Evolutionary conservation across 805 yeast genomes (phyloP).

Genomic region (Myxozyma sirexii): DNA sequence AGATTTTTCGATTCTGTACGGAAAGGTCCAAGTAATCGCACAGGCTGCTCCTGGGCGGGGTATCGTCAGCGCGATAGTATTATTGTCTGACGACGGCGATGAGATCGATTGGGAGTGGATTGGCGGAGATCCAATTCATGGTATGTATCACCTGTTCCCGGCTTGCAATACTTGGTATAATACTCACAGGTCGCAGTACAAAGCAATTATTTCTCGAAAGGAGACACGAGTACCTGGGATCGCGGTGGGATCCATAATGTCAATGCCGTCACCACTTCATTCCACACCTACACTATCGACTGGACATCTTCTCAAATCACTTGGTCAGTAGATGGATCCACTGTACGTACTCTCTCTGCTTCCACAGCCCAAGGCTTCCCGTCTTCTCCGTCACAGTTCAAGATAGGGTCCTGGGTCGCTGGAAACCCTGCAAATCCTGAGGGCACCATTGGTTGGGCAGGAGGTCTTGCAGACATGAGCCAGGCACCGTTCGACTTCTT

Average conservation of each 20-base stretch:
- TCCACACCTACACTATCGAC: constrained; percentile 79
- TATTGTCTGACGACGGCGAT: constrained; percentile 83
- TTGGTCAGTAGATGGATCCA: constrained; percentile 74
- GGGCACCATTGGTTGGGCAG: constrained; percentile 76
- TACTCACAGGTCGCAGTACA: constrained; percentile 19
- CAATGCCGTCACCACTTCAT: constrained; percentile 56
- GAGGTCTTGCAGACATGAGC: constrained; percentile 66
- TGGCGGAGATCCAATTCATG: constrained; percentile 74
- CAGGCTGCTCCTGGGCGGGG: constrained; percentile 82
- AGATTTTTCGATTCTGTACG: constrained; percentile 84
- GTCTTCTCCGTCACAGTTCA: constrained; percentile 80
- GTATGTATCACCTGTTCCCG: too few relatives aligned
- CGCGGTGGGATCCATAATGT: constrained; percentile 74
- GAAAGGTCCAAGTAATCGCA: constrained; percentile 71
- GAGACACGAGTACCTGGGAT: constrained; percentile 73
- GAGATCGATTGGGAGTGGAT: constrained; percentile 89
- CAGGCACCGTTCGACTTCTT: constrained; percentile 64
- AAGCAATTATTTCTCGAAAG: constrained; percentile 69
- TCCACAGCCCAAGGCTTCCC: constrained; percentile 64
- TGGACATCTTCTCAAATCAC: constrained; percentile 70
- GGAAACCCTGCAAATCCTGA: constrained; percentile 52
- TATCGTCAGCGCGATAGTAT: constrained; percentile 74
- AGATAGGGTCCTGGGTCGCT: constrained; percentile 60
- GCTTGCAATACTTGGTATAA: constrained; percentile 44
- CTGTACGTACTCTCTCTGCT: constrained; percentile 63